A percentile compares a stretch with the other conserved stretches of the same genome.
Evolutionary conservation across 805 yeast species (phyloP).

Genomic region (Ogataea ramenticola): DNA sequence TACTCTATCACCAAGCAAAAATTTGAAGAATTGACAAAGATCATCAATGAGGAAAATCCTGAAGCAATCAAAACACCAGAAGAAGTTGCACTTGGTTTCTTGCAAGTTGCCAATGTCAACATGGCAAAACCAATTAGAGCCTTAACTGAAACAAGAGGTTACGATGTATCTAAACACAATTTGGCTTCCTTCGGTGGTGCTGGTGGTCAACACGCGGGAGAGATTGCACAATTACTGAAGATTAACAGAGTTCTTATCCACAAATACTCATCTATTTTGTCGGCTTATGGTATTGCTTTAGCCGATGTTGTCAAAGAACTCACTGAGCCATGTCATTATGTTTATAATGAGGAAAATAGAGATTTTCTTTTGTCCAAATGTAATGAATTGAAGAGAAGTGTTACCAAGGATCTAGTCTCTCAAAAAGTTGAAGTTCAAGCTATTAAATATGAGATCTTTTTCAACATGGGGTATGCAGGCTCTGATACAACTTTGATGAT

Average conservation of each 20-base stretch:
- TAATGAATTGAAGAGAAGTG: conserved; percentile 6
- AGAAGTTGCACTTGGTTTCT: conserved; percentile 27
- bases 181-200: conserved; percentile 31
- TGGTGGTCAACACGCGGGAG: conserved; percentile 29
- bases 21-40: conserved; percentile 21
- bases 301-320: conserved; percentile 27
- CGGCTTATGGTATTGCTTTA: conserved; percentile 32
- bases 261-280: conserved; percentile 27
- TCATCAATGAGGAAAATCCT: conserved; percentile 20
- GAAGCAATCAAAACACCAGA: conserved; percentile 16
- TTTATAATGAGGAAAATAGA: conserved; percentile 6
- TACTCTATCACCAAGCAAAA: conserved; percentile 15
- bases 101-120: conserved; percentile 26
- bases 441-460: conserved; percentile 36
- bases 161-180: conserved; percentile 24
- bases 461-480: conserved; percentile 50
- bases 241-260: conserved; percentile 26
- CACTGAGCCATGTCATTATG: conserved; percentile 20
- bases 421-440: conserved; percentile 15
- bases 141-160: conserved; percentile 28
- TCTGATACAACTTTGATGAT: conserved; percentile 76
- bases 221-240: conserved; percentile 23
- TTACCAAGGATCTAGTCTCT: conserved; percentile 19
- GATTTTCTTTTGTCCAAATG: conserved; percentile 7
- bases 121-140: conserved; percentile 30